Evolutionary conservation across 2,329 filamentous ascomycete genomes (phyloP).

Genomic region (Sclerotinia borealis): DNA sequence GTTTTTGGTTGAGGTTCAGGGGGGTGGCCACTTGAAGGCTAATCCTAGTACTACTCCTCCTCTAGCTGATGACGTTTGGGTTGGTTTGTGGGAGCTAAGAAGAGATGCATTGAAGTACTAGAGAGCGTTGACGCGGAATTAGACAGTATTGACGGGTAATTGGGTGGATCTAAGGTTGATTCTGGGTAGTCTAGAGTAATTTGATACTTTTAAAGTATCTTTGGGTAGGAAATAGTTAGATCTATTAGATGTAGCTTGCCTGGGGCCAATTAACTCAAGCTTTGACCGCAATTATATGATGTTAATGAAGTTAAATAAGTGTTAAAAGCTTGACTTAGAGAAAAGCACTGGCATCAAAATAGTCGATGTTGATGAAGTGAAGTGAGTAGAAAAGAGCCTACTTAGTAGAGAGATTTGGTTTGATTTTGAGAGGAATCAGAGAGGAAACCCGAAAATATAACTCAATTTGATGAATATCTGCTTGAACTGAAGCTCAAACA

Average conservation of each 20-base stretch:
- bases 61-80: background rate
- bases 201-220: background rate
- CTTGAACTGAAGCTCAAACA: too few species aligned
- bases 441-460: too few species aligned
- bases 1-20: background rate
- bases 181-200: background rate
- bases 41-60: background rate
- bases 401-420: too few species aligned
- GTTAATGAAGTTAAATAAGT: background rate
- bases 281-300: rapidly evolving
- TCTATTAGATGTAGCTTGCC: too few species aligned
- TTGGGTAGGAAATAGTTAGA: background rate
- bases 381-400: rapidly evolving
- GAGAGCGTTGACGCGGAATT: background rate
- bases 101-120: background rate
- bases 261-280: background rate
- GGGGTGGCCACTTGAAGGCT: background rate
- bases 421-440: too few species aligned
- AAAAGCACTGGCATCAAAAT: background rate
- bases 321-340: background rate
- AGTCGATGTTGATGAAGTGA: background rate
- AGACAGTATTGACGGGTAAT: too few species aligned
- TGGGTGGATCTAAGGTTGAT: background rate
- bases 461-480: too few species aligned
- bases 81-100: background rate